Percentiles rank a stretch among this genome's conserved stretches.
phyloP scores from a whole-genome alignment of 208 protist species.

The Trypanosomatidae sp. region DNA sequence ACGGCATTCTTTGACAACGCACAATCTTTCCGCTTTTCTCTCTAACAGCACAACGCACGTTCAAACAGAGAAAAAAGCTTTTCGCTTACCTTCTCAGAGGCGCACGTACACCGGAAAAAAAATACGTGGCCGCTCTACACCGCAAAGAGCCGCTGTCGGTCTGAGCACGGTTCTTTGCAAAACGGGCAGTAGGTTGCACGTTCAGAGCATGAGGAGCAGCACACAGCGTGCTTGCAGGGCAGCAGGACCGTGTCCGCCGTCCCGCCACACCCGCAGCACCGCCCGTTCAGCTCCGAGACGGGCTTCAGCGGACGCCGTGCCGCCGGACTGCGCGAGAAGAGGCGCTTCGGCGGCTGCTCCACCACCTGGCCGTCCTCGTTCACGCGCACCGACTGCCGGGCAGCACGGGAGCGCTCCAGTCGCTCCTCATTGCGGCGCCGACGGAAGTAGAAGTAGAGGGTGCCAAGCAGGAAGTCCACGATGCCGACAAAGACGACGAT shows the following conservation, averaged over 20 bases:
- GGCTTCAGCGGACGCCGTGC: slow-evolving; percentile 17
- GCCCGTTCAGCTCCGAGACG: slow-evolving; percentile 39
- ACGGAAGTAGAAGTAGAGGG: slow-evolving; percentile 31
- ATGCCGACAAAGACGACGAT: slow-evolving; percentile 34
- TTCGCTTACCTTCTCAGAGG: too few species aligned
- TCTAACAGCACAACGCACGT: too few species aligned
- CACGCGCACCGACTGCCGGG: slow-evolving; percentile 18
- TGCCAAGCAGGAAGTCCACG: slow-evolving; percentile 26
- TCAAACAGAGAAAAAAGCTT: too few species aligned
- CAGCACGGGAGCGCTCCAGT: slow-evolving; percentile 28
- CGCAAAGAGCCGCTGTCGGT: slow-evolving; percentile 34
- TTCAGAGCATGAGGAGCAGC: slow-evolving; percentile 40
- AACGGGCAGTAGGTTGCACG: slow-evolving; percentile 44
- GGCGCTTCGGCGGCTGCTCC: slow-evolving; percentile 3
- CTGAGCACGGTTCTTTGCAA: slow-evolving; percentile 36
- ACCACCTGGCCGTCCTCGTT: slow-evolving; percentile 25
- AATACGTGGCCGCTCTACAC: too few species aligned
- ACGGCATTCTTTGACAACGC: too few species aligned
- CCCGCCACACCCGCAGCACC: slow-evolving; percentile 49
- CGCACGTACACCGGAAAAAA: too few species aligned
- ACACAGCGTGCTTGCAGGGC: slow-evolving; percentile 54
- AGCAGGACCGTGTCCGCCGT: slow-evolving; percentile 46
- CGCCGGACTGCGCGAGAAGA: slow-evolving; percentile 14
- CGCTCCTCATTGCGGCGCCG: slow-evolving; percentile 26
- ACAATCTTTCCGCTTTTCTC: too few species aligned